phyloP scores from a whole-genome alignment of 768 basidiomycete species.

The Mycena rosella region DNA sequence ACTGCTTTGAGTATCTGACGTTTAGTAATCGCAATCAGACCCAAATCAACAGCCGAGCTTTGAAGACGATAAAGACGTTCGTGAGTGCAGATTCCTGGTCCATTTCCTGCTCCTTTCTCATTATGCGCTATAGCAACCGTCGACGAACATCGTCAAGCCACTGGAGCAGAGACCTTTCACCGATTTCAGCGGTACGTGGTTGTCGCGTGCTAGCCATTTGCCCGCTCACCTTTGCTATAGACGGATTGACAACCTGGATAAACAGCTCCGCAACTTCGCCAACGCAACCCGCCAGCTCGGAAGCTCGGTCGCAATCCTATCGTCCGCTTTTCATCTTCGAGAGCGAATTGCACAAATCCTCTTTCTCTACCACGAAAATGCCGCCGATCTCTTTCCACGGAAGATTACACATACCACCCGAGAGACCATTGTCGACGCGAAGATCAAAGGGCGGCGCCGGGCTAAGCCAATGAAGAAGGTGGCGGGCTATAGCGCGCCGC shows the following conservation, averaged over 20 bases:
- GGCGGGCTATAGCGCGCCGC: slow-evolving; percentile 53
- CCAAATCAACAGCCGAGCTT: slow-evolving; percentile 59
- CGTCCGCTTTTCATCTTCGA: slow-evolving; percentile 79
- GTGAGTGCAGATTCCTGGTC: slow-evolving; percentile 57
- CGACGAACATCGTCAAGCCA: slow-evolving; percentile 77
- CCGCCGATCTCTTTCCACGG: slow-evolving; percentile 80
- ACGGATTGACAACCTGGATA: slow-evolving; percentile 27
- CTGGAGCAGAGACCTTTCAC: slow-evolving; percentile 74
- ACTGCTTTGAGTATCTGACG: neutral
- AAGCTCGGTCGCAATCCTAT: slow-evolving; percentile 81
- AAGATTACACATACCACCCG: slow-evolving; percentile 63
- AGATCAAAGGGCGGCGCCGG: slow-evolving; percentile 46
- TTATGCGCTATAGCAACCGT: slow-evolving; percentile 47
- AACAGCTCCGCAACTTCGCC: slow-evolving; percentile 78
- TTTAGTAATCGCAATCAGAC: slow-evolving; percentile 40
- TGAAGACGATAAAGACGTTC: slow-evolving; percentile 75
- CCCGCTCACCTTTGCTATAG: slow-evolving; percentile 27
- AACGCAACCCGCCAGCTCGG: slow-evolving; percentile 84
- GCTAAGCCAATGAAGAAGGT: slow-evolving; percentile 47
- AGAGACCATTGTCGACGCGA: slow-evolving; percentile 49
- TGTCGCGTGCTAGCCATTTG: slow-evolving; percentile 39
- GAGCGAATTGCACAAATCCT: slow-evolving; percentile 77
- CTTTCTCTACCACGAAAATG: slow-evolving; percentile 81
- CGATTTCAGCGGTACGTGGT: slow-evolving; percentile 68
- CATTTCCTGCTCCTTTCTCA: neutral